Evolutionary conservation across 148 eudicot genomes (phyloP), one percentile per base, ranked within the genome.

Genomic region (Rhododendron henanense): DNA sequence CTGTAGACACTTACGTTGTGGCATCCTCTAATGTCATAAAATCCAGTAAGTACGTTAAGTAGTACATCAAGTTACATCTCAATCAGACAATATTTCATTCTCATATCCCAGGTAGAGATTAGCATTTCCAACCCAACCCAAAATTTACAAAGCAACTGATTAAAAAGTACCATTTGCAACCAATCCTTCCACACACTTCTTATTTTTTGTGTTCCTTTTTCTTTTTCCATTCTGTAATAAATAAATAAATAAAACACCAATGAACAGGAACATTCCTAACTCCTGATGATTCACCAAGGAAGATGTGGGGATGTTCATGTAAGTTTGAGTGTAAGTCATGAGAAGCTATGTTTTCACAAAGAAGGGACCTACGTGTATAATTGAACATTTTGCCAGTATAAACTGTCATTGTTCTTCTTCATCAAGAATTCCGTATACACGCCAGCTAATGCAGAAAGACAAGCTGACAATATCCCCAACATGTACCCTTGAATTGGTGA

Each of bases 381-480:
- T 90, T 93, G 99, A 65, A 95, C 94, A 87, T 96, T 96, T 92
- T 96, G 99, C 99, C 99, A 96, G 89, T 95, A 93, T 78, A 95
- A 88, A 90, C 96, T 93, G 89, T 95, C 99, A 90, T 93, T 96
- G 86, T 96, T 96, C 90, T 95, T 96, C 93, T 96, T 96, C 99
- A 95, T 93, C 90, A 95, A 91, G 90, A 94, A 97, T 87, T 97
- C 99, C 15, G 99, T 97, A 89, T 95, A 97, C 65, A 97, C 95
- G 89, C 99, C 99, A 84, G 99, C 99, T 84, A 94, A 88, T 69
- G 99, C 99, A n/a, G 99, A 97, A 78, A 97, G 94, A 89, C 99
- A 97, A 85, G 99, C 98, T 79, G 98, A 97, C 86, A 97, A 85
- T 85, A 95, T 77, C 3, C 99, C 99, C 87, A 97, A 82, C 94